These are phyloP conservation scores for Trifolium pratense DNA, from an alignment of 306 rosid genomes.

Conservation along the genomic window DNA sequence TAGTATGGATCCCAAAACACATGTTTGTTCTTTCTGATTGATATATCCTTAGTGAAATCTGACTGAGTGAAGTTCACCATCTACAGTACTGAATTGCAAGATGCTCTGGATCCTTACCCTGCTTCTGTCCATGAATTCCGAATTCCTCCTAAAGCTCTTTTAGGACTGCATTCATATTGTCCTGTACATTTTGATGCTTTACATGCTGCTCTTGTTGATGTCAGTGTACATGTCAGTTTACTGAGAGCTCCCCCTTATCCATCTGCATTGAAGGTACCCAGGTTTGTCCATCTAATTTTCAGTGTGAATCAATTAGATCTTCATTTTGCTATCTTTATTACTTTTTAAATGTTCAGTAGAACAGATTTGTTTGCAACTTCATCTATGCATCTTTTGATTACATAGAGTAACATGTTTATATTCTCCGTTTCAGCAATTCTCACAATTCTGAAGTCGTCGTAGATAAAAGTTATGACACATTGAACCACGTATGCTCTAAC, in stretches of 20 bases:
- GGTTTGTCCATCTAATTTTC: conserved; percentile 60
- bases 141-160: conserved; percentile 81
- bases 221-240: conserved; percentile 68
- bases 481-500: conserved; percentile 59
- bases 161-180: conserved; percentile 83
- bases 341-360: background rate
- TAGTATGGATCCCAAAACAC: conserved; percentile 16
- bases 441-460: conserved; percentile 42
- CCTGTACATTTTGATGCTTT: conserved; percentile 84
- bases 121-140: conserved; percentile 80
- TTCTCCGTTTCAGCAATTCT: conserved; percentile 56
- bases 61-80: conserved; percentile 43
- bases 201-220: conserved; percentile 81
- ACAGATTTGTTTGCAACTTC: conserved; percentile 5
- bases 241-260: conserved; percentile 51
- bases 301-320: conserved; percentile 1
- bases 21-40: conserved; percentile 17
- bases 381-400: conserved; percentile 29
- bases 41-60: conserved; percentile 40
- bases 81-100: conserved; percentile 66
- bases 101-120: conserved; percentile 64
- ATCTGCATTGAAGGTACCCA: conserved; percentile 55
- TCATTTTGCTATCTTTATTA: conserved; percentile 11
- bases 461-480: conserved; percentile 43
- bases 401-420: conserved; percentile 27